Evolutionary conservation across 1,284 basidiomycete genomes (phyloP), one percentile per base, ranked within the genome.

Genomic region (Trichosporon faecale): DNA sequence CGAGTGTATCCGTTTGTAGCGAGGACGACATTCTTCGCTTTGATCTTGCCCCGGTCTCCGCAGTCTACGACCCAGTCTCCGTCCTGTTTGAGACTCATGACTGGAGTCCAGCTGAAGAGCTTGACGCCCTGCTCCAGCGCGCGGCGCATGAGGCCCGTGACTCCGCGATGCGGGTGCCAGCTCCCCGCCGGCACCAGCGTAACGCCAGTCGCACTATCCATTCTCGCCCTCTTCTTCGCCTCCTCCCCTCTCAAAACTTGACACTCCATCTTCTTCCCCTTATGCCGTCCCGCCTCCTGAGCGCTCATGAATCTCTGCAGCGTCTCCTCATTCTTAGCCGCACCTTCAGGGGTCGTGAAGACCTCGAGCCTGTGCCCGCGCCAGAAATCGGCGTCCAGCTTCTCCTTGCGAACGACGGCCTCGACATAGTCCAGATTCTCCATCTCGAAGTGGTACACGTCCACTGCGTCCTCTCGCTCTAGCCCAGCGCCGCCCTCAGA

Each of bases 341-440:
- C 65, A 6, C 65, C 60, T 3, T 64, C 65, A 0, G 57, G 23
- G 2, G 57, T 49, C 1, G 31, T 64, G 27, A 64, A n/a, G 3
- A 69, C 78, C 65, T 79, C 77, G 7, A 75, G 75, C 11, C 76
- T 61, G 6, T 75, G 73, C 33, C 72, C 73, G 23, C 65, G 57
- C 77, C 77, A 78, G 74, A 76, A 70, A 76, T 78, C 33, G 9
- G 77, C 76, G 7, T 77, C 76, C 65, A 76, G 74, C 3, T 66
- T 67, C 57, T 79, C 75, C 31, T 69, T 67, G 52, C 72, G 33
- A 2, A 79, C 82, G 88, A 93, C 90, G 60, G 90, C 87, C 14
- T 86, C 86, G 1, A 78, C 78, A 2, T 87, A 87, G 77, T 93
- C 91, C 87, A 93, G 89, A 23, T 87, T 89, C 74, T 88, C 88